phyloP scores from a whole-genome alignment of 2,329 filamentous ascomycete genomes.

The Elsinoe perseae region DNA sequence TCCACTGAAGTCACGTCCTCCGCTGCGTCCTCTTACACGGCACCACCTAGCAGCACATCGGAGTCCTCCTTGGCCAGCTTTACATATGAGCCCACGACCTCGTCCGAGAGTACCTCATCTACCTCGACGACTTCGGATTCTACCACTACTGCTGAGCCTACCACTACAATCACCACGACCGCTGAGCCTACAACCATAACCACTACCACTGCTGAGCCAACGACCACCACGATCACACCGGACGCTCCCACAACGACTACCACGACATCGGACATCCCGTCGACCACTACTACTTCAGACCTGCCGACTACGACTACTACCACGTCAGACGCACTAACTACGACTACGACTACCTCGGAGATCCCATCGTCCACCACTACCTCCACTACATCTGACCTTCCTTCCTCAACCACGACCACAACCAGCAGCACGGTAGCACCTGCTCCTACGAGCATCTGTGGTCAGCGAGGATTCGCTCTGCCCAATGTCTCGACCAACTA shows the following conservation, averaged over 20 bases:
- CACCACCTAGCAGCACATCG: conserved; percentile 34
- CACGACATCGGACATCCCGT: neutral
- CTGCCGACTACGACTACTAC: neutral
- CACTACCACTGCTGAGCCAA: neutral
- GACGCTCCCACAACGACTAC: neutral
- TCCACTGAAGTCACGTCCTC: neutral
- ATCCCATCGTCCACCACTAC: neutral
- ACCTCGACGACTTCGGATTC: neutral
- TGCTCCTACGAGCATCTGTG: neutral
- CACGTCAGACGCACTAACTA: neutral
- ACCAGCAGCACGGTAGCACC: neutral
- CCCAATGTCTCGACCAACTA: neutral
- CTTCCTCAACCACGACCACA: neutral
- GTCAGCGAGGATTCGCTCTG: neutral
- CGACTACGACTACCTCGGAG: neutral
- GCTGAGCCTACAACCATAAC: neutral
- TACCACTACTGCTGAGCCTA: neutral
- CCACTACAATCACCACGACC: neutral
- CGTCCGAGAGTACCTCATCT: neutral
- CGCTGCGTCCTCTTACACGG: conserved; percentile 34
- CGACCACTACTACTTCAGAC: neutral
- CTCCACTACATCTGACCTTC: neutral
- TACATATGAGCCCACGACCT: neutral
- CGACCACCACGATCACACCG: neutral
- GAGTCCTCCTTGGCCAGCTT: conserved; percentile 42